A percentile compares a stretch with the other conserved stretches of the same genome.
Evolutionary conservation across 208 protist genomes (phyloP).

Genomic region (Crithidia bombi): DNA sequence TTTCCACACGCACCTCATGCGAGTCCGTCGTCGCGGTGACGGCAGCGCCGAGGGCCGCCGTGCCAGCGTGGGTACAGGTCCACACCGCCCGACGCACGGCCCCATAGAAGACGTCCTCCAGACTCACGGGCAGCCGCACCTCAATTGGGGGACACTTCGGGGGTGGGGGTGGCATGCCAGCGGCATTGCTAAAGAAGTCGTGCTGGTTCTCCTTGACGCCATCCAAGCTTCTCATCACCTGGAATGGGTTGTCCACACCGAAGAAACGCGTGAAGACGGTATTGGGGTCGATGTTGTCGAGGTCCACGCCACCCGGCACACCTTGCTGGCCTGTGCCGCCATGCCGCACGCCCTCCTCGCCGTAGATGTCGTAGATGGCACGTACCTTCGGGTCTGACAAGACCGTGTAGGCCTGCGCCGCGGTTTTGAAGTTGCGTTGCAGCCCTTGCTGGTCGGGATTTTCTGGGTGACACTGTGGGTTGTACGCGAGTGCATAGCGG

Average conservation of each 20-base stretch:
- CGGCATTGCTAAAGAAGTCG: slow-evolving; percentile 75
- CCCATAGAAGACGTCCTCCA: slow-evolving; percentile 90
- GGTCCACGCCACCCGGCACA: slow-evolving; percentile 78
- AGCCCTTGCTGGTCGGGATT: slow-evolving; percentile 59
- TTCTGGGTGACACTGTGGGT: slow-evolving; percentile 85
- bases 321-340: slow-evolving; percentile 84
- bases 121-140: slow-evolving; percentile 66
- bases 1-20: slow-evolving; percentile 73
- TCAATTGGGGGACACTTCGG: slow-evolving; percentile 61
- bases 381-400: slow-evolving; percentile 86
- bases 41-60: slow-evolving; percentile 12
- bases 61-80: slow-evolving; percentile 39
- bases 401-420: slow-evolving; percentile 90
- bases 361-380: slow-evolving; percentile 91
- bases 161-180: slow-evolving; percentile 59
- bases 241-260: slow-evolving; percentile 89
- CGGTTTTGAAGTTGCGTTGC: slow-evolving; percentile 78
- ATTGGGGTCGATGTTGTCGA: slow-evolving; percentile 78
- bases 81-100: slow-evolving; percentile 74
- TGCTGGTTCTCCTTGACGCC: slow-evolving; percentile 81
- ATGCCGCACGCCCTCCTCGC: slow-evolving; percentile 90
- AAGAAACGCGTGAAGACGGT: slow-evolving; percentile 88
- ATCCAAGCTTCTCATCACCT: slow-evolving; percentile 77
- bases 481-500: slow-evolving; percentile 86
- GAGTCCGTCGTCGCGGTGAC: slow-evolving; percentile 43